Evolutionary conservation across 2,329 filamentous ascomycete genomes (phyloP).

Genomic region (Penicillium sp.): DNA sequence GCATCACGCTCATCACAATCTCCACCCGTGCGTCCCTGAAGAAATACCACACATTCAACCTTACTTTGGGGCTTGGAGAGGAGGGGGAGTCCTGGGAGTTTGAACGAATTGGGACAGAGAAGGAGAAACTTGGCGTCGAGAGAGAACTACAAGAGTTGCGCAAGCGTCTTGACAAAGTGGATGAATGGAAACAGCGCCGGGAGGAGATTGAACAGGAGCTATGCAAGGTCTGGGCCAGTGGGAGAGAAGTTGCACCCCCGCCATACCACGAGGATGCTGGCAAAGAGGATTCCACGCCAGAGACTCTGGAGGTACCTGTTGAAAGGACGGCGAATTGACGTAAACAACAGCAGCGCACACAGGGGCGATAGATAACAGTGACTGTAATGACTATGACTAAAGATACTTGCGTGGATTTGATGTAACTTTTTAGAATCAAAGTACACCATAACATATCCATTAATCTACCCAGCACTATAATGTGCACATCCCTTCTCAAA

Average conservation of each 20-base stretch:
- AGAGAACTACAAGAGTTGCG: conserved; percentile 82
- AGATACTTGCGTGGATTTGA: too few species aligned
- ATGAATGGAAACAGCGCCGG: conserved; percentile 74
- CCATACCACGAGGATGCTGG: conserved; percentile 37
- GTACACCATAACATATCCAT: too few species aligned
- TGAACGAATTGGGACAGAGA: conserved; percentile 87
- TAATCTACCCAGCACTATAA: too few species aligned
- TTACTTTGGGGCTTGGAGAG: conserved; percentile 77
- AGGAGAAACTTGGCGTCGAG: conserved; percentile 90
- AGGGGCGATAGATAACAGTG: too few species aligned
- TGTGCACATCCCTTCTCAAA: too few species aligned
- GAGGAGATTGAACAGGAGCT: conserved; percentile 82
- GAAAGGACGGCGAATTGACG: conserved; percentile 9
- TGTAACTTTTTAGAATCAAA: too few species aligned
- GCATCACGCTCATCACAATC: conserved; percentile 94
- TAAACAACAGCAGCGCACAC: too few species aligned
- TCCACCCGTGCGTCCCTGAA: conserved; percentile 92
- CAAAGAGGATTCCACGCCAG: conserved; percentile 8
- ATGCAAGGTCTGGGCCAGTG: conserved; percentile 59
- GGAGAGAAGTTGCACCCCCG: conserved; percentile 38
- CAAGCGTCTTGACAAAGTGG: conserved; percentile 75
- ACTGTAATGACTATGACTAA: too few species aligned
- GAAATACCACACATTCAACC: conserved; percentile 90
- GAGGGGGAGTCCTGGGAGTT: conserved; percentile 87
- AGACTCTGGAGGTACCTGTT: conserved; percentile 6